Conservation (phyloP, 495 filamentous ascomycete genomes). For the Neurospora hispaniola region DNA sequence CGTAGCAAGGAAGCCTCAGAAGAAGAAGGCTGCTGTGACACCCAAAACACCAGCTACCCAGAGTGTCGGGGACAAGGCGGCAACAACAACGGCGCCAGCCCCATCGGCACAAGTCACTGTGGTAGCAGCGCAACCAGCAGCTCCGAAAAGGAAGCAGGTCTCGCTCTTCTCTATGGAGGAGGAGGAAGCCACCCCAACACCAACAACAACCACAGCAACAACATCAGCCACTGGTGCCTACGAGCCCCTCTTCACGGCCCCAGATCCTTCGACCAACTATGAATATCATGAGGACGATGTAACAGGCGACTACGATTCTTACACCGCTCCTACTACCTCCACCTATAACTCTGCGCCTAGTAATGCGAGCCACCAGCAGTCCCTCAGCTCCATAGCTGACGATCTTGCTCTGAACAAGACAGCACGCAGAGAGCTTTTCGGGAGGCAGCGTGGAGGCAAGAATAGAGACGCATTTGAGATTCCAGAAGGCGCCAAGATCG, state of each 20-base stretch:
- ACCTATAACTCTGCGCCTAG: slow-evolving; percentile 6
- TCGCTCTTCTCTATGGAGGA: slow-evolving; percentile 37
- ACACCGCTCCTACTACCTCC: slow-evolving; percentile 10
- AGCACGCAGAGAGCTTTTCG: slow-evolving; percentile 72
- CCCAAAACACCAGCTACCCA: neutral
- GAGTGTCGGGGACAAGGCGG: neutral
- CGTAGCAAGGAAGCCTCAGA: slow-evolving; percentile 47
- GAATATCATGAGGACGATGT: slow-evolving; percentile 3
- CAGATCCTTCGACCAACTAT: neutral
- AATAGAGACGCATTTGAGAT: slow-evolving; percentile 20
- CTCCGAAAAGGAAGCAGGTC: slow-evolving; percentile 26
- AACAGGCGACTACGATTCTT: slow-evolving; percentile 24
- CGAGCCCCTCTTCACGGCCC: slow-evolving; percentile 30
- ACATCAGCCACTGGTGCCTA: slow-evolving; percentile 21
- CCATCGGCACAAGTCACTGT: neutral
- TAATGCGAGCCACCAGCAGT: slow-evolving; percentile 20
- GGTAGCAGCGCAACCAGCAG: slow-evolving; percentile 7
- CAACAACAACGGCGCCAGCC: neutral
- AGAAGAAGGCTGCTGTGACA: slow-evolving; percentile 13
- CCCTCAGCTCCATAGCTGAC: slow-evolving; percentile 54
- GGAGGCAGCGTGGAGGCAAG: slow-evolving; percentile 31
- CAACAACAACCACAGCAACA: neutral
- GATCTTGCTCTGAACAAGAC: slow-evolving; percentile 65
- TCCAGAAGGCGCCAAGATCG: slow-evolving; percentile 35
- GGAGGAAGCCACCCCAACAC: slow-evolving; percentile 15